These are phyloP conservation scores for Erythrophleum ivorense DNA, from an alignment of 331 rosid species.

Conservation along the genomic window DNA sequence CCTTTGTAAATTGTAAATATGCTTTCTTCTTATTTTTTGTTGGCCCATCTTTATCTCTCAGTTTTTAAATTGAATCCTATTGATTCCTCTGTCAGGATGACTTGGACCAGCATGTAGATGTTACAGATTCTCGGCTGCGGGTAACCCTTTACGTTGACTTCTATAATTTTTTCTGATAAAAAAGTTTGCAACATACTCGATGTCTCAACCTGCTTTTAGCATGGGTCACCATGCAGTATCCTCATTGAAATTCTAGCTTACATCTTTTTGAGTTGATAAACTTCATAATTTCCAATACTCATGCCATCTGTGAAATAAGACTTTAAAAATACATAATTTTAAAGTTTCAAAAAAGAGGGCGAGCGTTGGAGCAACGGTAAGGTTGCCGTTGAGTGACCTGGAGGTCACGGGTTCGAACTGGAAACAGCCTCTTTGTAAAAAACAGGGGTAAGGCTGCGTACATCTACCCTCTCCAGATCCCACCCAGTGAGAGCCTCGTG, in stretches of 20 bases:
- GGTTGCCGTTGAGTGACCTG: too few relatives aligned
- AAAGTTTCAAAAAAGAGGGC: constrained; percentile 9
- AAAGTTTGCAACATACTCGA: constrained; percentile 6
- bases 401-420: too few relatives aligned
- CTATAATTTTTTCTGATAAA: constrained; percentile 24
- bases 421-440: too few relatives aligned
- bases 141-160: constrained; percentile 54
- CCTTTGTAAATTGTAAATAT: neutral
- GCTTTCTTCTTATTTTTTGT: neutral
- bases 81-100: constrained; percentile 72
- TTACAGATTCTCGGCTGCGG: constrained; percentile 88
- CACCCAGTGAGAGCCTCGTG: too few relatives aligned
- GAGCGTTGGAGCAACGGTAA: too few relatives aligned
- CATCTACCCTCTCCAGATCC: too few relatives aligned
- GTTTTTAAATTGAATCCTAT: constrained; percentile 19
- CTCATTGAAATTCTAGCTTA: constrained; percentile 9
- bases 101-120: constrained; percentile 91
- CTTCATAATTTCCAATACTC: constrained; percentile 11
- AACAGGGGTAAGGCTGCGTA: too few relatives aligned
- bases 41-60: constrained; percentile 27
- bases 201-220: neutral
- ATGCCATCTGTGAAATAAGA: constrained; percentile 6
- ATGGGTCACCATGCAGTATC: constrained; percentile 11
- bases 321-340: neutral
- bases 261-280: neutral